These are phyloP conservation scores for Pseudotsuga menziesii DNA, from an alignment of 75 land plant species.

Conservation along the genomic window DNA sequence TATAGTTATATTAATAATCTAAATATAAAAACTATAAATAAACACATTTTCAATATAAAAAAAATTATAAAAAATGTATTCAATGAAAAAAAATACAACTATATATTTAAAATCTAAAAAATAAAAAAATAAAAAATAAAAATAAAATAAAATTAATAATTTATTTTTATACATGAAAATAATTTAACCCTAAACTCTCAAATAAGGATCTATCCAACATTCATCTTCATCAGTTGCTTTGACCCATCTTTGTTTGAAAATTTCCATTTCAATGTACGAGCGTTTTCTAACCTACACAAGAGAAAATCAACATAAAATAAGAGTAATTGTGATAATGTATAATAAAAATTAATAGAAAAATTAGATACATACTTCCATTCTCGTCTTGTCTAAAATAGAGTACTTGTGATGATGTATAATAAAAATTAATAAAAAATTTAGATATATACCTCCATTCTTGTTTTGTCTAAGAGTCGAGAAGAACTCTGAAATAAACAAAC, in stretches of 20 bases:
- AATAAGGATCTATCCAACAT: slow-evolving; percentile 9
- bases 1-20: no score
- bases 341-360: background rate
- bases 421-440: background rate
- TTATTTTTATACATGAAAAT: no score
- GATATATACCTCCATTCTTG: slow-evolving; percentile 2
- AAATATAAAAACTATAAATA: no score
- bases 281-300: background rate
- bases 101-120: no score
- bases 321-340: no score
- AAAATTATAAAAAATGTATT: no score
- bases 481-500: background rate
- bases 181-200: no score
- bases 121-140: no score
- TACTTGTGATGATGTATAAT: no score
- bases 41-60: no score
- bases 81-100: no score
- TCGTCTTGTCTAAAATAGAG: background rate
- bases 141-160: no score
- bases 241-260: background rate
- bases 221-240: background rate
- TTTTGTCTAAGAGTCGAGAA: background rate
- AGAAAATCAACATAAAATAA: background rate
- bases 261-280: background rate
- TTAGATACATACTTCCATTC: background rate